These are phyloP conservation scores for Beauveria australis DNA, from an alignment of 2,329 filamentous ascomycete species.

Conservation along the genomic window DNA sequence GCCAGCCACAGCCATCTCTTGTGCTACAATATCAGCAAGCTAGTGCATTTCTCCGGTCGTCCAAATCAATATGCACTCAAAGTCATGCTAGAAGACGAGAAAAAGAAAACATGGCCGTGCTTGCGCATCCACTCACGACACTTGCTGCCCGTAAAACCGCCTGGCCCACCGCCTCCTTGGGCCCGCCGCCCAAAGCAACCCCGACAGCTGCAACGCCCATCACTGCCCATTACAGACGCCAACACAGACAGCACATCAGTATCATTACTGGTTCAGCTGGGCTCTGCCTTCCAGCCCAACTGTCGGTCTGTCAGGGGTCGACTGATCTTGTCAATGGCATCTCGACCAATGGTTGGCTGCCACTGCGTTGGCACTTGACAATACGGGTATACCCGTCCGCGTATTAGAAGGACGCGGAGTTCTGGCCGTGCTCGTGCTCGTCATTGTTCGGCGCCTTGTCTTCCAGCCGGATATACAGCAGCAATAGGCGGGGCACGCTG, in stretches of 20 bases:
- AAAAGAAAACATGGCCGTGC: constrained; percentile 7
- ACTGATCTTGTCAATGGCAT: neutral
- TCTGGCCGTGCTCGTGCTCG: neutral
- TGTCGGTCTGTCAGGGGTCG: neutral
- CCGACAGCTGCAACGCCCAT: neutral
- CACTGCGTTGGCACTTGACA: neutral
- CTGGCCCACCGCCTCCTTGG: neutral
- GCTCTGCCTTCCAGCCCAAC: neutral
- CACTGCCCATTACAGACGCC: neutral
- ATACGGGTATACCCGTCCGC: neutral
- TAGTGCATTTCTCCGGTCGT: neutral
- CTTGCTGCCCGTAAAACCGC: neutral
- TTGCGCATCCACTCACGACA: neutral
- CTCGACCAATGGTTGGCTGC: neutral
- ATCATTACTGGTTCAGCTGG: neutral
- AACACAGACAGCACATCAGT: neutral
- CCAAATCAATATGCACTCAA: neutral
- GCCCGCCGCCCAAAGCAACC: neutral
- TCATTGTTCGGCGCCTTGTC: neutral
- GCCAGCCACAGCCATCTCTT: neutral
- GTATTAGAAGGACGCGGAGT: too few species aligned
- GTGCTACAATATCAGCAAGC: neutral
- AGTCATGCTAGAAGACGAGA: neutral
- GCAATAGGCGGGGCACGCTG: neutral
- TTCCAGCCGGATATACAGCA: neutral